A percentile compares a stretch with the other conserved stretches of the same genome.
These are phyloP conservation scores for Cenchrus americanus DNA, from an alignment of 176 grass and related monocot genomes.

Conservation along the genomic window DNA sequence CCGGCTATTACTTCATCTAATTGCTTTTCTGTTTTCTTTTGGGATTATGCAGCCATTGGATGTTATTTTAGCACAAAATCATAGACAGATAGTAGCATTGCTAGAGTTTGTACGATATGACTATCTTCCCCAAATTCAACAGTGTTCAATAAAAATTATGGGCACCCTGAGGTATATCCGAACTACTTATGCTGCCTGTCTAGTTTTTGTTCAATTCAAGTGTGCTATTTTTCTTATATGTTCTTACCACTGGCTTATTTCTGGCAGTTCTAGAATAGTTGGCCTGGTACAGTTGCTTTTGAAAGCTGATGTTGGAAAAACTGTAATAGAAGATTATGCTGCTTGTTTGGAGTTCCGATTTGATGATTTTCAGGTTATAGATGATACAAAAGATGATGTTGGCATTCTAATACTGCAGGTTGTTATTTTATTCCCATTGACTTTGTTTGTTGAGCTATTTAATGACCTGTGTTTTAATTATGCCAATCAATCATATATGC, in stretches of 20 bases:
- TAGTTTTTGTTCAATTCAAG: conserved; percentile 6
- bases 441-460: conserved; percentile 18
- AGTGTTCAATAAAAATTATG: conserved; percentile 92
- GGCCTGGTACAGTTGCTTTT: conserved; percentile 83
- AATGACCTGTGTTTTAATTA: conserved; percentile 21
- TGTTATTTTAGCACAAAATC: conserved; percentile 77
- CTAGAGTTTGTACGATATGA: conserved; percentile 98
- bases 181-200: neutral
- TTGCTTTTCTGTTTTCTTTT: neutral
- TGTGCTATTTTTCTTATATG: neutral
- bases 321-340: conserved; percentile 90
- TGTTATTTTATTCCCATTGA: conserved; percentile 39
- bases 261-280: conserved; percentile 81
- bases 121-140: conserved; percentile 85
- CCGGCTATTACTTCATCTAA: conserved; percentile 26
- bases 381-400: conserved; percentile 81
- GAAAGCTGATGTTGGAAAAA: conserved; percentile 77
- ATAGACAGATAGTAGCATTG: conserved; percentile 73
- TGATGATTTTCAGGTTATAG: conserved; percentile 82
- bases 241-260: conserved; percentile 36
- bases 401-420: conserved; percentile 95
- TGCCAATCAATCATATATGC: conserved; percentile 40
- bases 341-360: conserved; percentile 92
- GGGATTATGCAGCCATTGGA: conserved; percentile 77
- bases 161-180: conserved; percentile 75